Evolutionary conservation across 768 basidiomycete genomes (phyloP).

Genomic region (Mycena floridula): DNA sequence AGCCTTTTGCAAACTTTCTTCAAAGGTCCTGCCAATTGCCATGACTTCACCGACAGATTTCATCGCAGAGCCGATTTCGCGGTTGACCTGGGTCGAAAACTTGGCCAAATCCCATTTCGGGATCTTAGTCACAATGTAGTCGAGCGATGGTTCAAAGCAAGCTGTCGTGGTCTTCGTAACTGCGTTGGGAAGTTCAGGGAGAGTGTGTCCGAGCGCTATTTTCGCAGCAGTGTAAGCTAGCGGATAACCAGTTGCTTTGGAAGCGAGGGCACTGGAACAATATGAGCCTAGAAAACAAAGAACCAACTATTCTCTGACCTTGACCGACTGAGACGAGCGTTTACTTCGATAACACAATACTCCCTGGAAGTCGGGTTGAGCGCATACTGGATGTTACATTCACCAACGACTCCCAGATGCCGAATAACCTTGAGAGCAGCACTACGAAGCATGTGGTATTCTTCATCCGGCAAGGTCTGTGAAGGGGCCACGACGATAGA

Average conservation of each 20-base stretch:
- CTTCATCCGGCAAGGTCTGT: slow-evolving; percentile 94
- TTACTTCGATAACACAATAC: slow-evolving; percentile 98
- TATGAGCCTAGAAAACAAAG: slow-evolving; percentile 4
- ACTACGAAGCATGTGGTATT: slow-evolving; percentile 98
- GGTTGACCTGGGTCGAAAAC: slow-evolving; percentile 89
- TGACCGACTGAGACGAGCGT: slow-evolving; percentile 83
- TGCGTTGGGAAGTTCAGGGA: slow-evolving; percentile 96
- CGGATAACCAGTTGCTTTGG: slow-evolving; percentile 98
- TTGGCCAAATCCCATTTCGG: slow-evolving; percentile 99
- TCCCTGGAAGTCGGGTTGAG: slow-evolving; percentile 89
- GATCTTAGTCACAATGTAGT: slow-evolving; percentile 99
- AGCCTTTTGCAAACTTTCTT: slow-evolving; percentile 97
- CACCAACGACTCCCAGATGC: slow-evolving; percentile 87
- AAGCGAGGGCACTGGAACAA: slow-evolving; percentile 75
- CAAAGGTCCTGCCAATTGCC: slow-evolving; percentile 99
- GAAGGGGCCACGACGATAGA: slow-evolving; percentile 99
- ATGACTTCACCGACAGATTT: slow-evolving; percentile 99
- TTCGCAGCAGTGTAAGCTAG: slow-evolving; percentile 99
- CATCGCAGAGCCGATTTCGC: slow-evolving; percentile 96
- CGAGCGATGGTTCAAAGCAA: slow-evolving; percentile 97
- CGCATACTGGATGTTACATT: slow-evolving; percentile 98
- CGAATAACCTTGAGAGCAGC: slow-evolving; percentile 95
- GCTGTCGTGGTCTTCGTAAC: slow-evolving; percentile 99
- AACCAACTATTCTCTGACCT: slow-evolving; percentile 35
- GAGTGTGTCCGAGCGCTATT: slow-evolving; percentile 94